These are phyloP conservation scores for Pseudotsuga menziesii DNA, from an alignment of 75 land plant genomes.

Conservation along the genomic window DNA sequence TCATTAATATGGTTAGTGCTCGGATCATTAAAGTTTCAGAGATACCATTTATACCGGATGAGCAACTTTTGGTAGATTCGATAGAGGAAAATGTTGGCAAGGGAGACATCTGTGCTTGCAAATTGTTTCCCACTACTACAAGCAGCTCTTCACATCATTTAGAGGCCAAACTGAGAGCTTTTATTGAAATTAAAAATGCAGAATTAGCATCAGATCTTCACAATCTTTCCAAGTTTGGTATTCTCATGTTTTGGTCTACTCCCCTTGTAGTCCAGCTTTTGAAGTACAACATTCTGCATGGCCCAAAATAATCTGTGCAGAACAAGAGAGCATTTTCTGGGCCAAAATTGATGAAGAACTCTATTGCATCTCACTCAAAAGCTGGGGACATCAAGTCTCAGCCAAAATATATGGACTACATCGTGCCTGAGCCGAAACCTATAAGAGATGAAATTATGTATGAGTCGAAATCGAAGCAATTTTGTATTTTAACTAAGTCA, in stretches of 20 bases:
- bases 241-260: neutral
- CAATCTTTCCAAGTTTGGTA: neutral
- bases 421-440: neutral
- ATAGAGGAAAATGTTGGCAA: neutral
- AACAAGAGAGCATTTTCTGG: neutral
- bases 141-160: neutral
- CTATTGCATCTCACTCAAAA: neutral
- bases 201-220: neutral
- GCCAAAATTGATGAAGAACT: neutral
- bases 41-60: neutral
- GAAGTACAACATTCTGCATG: neutral
- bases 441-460: no score
- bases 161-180: neutral
- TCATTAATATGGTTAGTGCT: neutral
- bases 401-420: neutral
- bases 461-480: no score
- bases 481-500: no score
- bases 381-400: neutral
- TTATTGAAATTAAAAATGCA: neutral
- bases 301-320: neutral
- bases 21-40: neutral
- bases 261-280: neutral
- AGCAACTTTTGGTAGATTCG: neutral
- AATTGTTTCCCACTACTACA: neutral
- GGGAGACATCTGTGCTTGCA: neutral